Conservation (phyloP, 192 early-diverging fungal genomes). For the Coemansia sp. region DNA sequence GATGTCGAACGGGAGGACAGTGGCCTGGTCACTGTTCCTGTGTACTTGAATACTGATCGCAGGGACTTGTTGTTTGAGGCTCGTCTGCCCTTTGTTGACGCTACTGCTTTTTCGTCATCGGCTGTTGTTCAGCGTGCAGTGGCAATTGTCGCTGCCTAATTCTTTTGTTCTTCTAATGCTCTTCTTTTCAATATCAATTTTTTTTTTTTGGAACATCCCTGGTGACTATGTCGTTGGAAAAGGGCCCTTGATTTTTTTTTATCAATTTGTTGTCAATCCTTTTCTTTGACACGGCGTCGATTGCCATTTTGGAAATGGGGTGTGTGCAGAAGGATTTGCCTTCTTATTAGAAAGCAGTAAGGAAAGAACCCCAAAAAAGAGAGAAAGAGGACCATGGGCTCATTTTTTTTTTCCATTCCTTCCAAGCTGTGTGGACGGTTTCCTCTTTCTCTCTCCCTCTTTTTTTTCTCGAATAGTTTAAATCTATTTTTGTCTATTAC, state of each 20-base stretch:
- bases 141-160: conserved; percentile 57
- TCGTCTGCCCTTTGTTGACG: conserved; percentile 15
- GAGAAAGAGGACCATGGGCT: background rate
- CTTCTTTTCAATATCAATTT: background rate
- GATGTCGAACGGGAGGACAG: background rate
- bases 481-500: conserved; percentile 1
- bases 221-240: no score
- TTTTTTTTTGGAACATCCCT: background rate
- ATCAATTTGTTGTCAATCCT: background rate
- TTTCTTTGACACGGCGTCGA: background rate
- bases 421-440: background rate
- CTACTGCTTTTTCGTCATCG: conserved; percentile 8
- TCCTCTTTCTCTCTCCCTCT: background rate
- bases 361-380: background rate
- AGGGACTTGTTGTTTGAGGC: conserved; percentile 63
- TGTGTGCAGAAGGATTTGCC: background rate
- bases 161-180: background rate
- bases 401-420: background rate
- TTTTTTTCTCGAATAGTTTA: background rate
- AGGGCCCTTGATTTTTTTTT: background rate
- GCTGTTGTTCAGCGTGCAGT: conserved; percentile 62
- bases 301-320: background rate
- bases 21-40: conserved; percentile 53
- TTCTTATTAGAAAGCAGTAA: conserved; percentile 14
- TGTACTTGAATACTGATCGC: conserved; percentile 72